Base-by-base conservation (phyloP, 2,329 filamentous ascomycete genomes). In the Leptosphaerulina australis region DNA sequence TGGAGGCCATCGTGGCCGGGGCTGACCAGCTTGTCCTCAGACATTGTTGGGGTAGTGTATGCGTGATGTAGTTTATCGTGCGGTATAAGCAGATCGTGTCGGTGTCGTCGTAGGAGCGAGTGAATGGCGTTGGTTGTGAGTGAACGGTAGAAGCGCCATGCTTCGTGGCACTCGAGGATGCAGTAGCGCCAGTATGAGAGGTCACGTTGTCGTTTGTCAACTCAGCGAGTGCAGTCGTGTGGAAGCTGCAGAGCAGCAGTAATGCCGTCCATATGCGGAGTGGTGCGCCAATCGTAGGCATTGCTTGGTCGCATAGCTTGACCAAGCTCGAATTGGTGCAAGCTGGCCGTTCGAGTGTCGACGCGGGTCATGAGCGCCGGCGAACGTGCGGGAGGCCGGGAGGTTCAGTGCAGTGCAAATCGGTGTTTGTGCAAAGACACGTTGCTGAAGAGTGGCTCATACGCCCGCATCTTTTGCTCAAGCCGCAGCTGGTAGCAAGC, bases 51-150 rank as follows among this genome's bases (percentile, higher is more conserved):
- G 88, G 88, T 29, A 92, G 76, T 2, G 83, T 85, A 61, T 92
- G 87, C 9, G 88, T 92, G 55, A 93, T 90, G 72, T 92, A 91
- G 73, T 93, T 92, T 67, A 90, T 85, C 1, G 87, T 90, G 59
- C 83, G 82, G 53, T 72, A 79, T 10, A 73, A 74, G 67, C 79
- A 81, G 38, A 74, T 77, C 15, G 70, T 62, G 2, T 79, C 52
- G 44, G 53, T 50, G 14, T 78, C 46, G 52, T 48, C 30, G 37
- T 62, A 64, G 12, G 60, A 57, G 50, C 62, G 51, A 17, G 52
- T 30, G 20, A 56, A 38, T 26, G 54, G 25, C 25, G 53, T 28
- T 15, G 53, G 34, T 25, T 53, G 37, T 40, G 60, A 53, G 21
- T 61, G 31, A 14, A 56, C 46, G 9, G 50, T 33, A 24, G 53